Evolutionary conservation across 2,329 filamentous ascomycete genomes (phyloP), one percentile per base, ranked within the genome.

Genomic region (Exophiala sideris): DNA sequence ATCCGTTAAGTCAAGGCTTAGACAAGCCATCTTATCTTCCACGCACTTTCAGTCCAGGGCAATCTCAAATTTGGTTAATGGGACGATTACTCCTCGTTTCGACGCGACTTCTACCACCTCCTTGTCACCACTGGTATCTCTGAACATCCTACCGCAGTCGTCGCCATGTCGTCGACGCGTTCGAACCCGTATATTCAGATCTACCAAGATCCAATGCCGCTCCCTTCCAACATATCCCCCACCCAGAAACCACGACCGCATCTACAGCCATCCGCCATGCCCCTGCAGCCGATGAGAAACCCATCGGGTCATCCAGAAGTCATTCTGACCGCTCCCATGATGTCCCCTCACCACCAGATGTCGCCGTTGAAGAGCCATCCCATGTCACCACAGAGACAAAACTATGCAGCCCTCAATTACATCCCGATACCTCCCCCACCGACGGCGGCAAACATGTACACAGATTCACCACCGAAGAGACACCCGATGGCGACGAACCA

Each of bases 291-390:
- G 29, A 52, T 60, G 41, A 53, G 54, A 16, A 59, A 61, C 52
- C 53, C 59, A 56, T 56, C 48, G 56, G 69, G 79, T 63, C 80
- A 79, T 71, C 76, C 78, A 58, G 88, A 88, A 70, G 79, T 86
- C 63, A 73, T 85, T 52, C 79, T 92, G 64, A 84, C 87, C 62
- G 86, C 87, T 20, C 74, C 81, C 18, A 70, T 76, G 50, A 65
- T 69, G 56, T 70, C 57, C 66, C 71, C 24, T 29, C 24, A 61
- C 62, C 67, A 62, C 67, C 77, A 56, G 11, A 29, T 58, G 5
- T 69, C 75, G 64, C 73, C 79, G 76, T 66, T 79, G 79, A 54
- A 95, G 89, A 50, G 89, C 88, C 9, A 81, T 80, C 65, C 95
- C 94, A 73, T 72, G 79, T 33, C 70, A 72, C 51, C 76, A 75